phyloP scores from a whole-genome alignment of 495 filamentous ascomycete species.

The Penicillium paradoxum region DNA sequence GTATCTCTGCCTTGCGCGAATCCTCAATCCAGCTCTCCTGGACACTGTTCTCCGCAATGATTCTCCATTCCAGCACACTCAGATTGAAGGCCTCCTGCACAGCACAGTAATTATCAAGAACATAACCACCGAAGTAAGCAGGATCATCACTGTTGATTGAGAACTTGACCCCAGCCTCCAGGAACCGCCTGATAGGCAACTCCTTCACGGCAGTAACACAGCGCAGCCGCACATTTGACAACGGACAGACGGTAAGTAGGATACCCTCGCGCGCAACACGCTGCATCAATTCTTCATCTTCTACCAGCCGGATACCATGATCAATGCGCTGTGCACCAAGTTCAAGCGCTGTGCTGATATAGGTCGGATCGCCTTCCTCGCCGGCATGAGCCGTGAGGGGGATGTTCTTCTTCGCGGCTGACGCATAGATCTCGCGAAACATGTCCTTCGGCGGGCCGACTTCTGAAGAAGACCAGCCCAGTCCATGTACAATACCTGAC shows the following conservation, averaged over 20 bases:
- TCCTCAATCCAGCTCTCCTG: slow-evolving; percentile 55
- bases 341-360: slow-evolving; percentile 61
- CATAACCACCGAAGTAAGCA: slow-evolving; percentile 76
- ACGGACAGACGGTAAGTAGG: slow-evolving; percentile 65
- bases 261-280: slow-evolving; percentile 51
- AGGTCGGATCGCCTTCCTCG: slow-evolving; percentile 66
- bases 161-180: slow-evolving; percentile 62
- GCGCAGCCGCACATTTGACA: slow-evolving; percentile 65
- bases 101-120: slow-evolving; percentile 70
- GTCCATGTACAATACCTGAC: slow-evolving; percentile 50
- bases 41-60: slow-evolving; percentile 57
- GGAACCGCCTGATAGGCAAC: slow-evolving; percentile 58
- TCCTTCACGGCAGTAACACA: slow-evolving; percentile 53
- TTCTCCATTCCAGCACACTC: slow-evolving; percentile 57
- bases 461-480: slow-evolving; percentile 67
- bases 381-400: slow-evolving; percentile 66
- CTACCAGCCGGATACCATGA: slow-evolving; percentile 62
- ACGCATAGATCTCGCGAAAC: slow-evolving; percentile 55
- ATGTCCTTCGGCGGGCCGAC: slow-evolving; percentile 57
- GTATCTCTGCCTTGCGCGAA: slow-evolving; percentile 36
- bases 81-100: slow-evolving; percentile 68
- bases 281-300: slow-evolving; percentile 55
- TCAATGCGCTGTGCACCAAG: slow-evolving; percentile 61
- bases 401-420: slow-evolving; percentile 48
- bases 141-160: slow-evolving; percentile 75